Evolutionary conservation across 768 basidiomycete species (phyloP), one percentile per base, ranked within the genome.

Genomic region (Boletus vinaceobasis): DNA sequence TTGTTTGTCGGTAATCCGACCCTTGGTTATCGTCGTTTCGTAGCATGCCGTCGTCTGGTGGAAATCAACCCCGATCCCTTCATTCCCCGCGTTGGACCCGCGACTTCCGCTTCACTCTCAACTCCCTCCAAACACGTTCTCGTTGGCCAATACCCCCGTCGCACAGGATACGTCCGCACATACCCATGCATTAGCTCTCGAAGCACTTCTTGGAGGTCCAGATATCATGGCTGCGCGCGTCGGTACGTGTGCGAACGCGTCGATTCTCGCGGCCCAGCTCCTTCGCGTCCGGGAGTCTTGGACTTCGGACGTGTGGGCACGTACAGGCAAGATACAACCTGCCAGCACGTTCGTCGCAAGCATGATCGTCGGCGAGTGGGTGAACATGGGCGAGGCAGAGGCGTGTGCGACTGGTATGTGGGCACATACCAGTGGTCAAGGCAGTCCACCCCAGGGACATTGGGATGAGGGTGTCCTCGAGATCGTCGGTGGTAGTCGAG

Each of bases 401-500:
- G 90, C 90, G 0, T 85, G 83, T 61, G 82, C 85, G 0, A 88
- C 87, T 0, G 90, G 90, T 4, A 78, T 91, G 74, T 93, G 89
- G 88, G 77, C 83, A 5, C 84, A 87, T 55, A 40, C 61, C 3
- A 53, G 69, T 10, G 55, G 56, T 6, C 68, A 59, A 61, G 65
- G 48, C 63, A 67, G 48, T 19, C 35, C 65, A 3, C 52, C 70
- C n/a, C 75, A 75, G 40, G 79, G 82, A 1, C 79, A 83, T 57
- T 93, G 91, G 91, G 90, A 93, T 58, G 88, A 90, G 49, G 81
- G 76, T 7, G 81, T 89, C 15, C 72, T 92, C 50, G 88, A 91
- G 62, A 84, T 90, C 53, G 81, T 93, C 21, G 88, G 86, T 37
- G 88, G 90, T 0, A 84, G 81, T 55, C 72, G 83, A 48, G 88